Evolutionary conservation across 1,284 basidiomycete genomes (phyloP), one percentile per base, ranked within the genome.

Genomic region (Cronartium quercuum): DNA sequence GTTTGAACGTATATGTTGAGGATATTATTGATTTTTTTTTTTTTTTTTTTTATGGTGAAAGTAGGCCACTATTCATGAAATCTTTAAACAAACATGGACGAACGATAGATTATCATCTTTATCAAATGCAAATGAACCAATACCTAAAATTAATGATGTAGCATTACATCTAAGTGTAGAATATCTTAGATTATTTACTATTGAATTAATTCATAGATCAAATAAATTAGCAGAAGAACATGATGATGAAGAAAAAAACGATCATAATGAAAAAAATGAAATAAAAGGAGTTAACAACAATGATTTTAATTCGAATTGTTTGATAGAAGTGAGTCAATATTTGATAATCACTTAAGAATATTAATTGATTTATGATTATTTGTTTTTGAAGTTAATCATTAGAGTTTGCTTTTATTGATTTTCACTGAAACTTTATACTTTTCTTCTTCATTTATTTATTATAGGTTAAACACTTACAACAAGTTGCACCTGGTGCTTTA

Each of bases 11-110:
- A 29, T 21, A 21, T 6, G 29, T 57, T 3, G n/a, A 57, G n/a
- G 21, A 29, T 24, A 9, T 21, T 21, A n/a, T 57, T 57, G 51
- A 57, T 57, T 29, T 6, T 2, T 24, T 21, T 57, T 15, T 57
- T 1, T 15, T 15, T 57, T 29, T 21, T 57, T 24, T 1, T 57
- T 29, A 1, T 57, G 2, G 29, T 57, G 51, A 29, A 57, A 10
- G 21, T 29, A 75, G 71, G 71, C 44, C 34, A 75, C 71, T 18
- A 66, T 75, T n/a, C 65, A 75, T 12, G 71, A 75, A 58, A 75
- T 75, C 37, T 75, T 75, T 58, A 37, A 57, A 51, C 55, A 47
- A 34, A 35, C 42, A n/a, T 75, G 71, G 71, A 55, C 71, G 55
- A 44, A 42, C 21, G 71, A 75, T 35, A 21, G 71, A 15, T 47